Evolutionary conservation across 2,329 filamentous ascomycete species (phyloP).

Genomic region (Aspergillus arachidicola): DNA sequence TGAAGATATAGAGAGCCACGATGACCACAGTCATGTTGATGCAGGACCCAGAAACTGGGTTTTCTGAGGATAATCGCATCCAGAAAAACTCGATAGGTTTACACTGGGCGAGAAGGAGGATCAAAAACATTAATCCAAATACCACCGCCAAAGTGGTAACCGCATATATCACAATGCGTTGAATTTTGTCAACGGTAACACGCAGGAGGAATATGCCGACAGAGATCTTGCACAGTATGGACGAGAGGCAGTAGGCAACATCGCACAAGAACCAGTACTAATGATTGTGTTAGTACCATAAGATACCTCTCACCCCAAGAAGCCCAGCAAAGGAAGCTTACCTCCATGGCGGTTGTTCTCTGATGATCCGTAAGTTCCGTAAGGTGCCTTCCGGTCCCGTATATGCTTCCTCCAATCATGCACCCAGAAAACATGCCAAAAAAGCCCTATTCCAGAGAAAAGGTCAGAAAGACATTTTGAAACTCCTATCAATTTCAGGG

Average conservation of each 20-base stretch:
- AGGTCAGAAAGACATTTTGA: background rate
- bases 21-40: conserved; percentile 13
- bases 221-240: conserved; percentile 49
- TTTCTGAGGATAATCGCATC: conserved; percentile 26
- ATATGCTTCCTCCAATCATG: conserved; percentile 25
- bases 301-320: background rate
- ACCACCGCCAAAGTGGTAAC: conserved; percentile 45
- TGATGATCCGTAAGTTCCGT: conserved; percentile 14
- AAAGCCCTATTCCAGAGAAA: conserved; percentile 13
- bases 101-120: conserved; percentile 54
- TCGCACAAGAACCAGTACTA: conserved; percentile 53
- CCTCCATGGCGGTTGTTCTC: conserved; percentile 20
- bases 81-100: conserved; percentile 52
- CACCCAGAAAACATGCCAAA: conserved; percentile 25
- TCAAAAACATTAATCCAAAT: conserved; percentile 48
- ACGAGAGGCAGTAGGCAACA: conserved; percentile 50
- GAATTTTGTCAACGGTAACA: conserved; percentile 45
- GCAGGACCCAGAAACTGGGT: conserved; percentile 11
- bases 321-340: background rate
- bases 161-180: conserved; percentile 47
- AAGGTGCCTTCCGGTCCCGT: conserved; percentile 26
- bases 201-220: conserved; percentile 54
- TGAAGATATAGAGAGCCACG: conserved; percentile 24
- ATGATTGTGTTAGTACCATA: background rate
- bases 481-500: background rate